Conservation (phyloP, 2,329 filamentous ascomycete genomes). For the Penicillium sp. region DNA sequence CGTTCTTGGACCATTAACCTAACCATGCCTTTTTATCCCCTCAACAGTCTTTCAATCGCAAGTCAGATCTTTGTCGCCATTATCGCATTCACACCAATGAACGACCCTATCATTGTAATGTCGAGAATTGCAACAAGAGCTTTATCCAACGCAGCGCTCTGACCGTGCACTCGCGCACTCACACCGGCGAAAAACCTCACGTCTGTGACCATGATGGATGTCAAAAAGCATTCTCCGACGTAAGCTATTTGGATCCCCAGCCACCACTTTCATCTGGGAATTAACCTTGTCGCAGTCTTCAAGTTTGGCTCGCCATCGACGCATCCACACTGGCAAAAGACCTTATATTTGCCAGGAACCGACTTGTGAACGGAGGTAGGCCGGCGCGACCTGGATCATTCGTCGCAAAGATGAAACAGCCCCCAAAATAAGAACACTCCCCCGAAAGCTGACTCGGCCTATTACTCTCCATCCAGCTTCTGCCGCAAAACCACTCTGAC, state of each 20-base stretch:
- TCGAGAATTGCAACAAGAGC: slow-evolving; percentile 51
- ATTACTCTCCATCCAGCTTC: slow-evolving; percentile 31
- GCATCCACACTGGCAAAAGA: slow-evolving; percentile 46
- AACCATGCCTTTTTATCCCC: not conserved
- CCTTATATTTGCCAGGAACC: slow-evolving; percentile 47
- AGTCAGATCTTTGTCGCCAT: slow-evolving; percentile 52
- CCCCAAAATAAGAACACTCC: not conserved
- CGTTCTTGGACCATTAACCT: not conserved
- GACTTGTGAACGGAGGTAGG: slow-evolving; percentile 44
- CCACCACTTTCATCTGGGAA: not conserved
- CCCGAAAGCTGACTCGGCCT: slow-evolving; percentile 3
- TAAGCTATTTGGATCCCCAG: slow-evolving; percentile 27
- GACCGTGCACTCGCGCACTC: slow-evolving; percentile 51
- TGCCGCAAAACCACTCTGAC: slow-evolving; percentile 48
- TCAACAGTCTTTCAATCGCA: slow-evolving; percentile 52
- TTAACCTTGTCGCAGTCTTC: slow-evolving; percentile 36
- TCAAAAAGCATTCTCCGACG: slow-evolving; percentile 50
- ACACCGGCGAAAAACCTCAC: slow-evolving; percentile 52
- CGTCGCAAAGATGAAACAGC: not conserved
- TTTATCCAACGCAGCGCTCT: slow-evolving; percentile 54
- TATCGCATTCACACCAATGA: slow-evolving; percentile 55
- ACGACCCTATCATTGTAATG: slow-evolving; percentile 51
- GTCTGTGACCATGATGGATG: slow-evolving; percentile 48
- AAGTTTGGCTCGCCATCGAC: slow-evolving; percentile 45
- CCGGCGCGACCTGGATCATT: slow-evolving; percentile 1